These are phyloP conservation scores for Calonectria pteridis DNA, from an alignment of 2,329 filamentous ascomycete genomes.

Conservation along the genomic window DNA sequence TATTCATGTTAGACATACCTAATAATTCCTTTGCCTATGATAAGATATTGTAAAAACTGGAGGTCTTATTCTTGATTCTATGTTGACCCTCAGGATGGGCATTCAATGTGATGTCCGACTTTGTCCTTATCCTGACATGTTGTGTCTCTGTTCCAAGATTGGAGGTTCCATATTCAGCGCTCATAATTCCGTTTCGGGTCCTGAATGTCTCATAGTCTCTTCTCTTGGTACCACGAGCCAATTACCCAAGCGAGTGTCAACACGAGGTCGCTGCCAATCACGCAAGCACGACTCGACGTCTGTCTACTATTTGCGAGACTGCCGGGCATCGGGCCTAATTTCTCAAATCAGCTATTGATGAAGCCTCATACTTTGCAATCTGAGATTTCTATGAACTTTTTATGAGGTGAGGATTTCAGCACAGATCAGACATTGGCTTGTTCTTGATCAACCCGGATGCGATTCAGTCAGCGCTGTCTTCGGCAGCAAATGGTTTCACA, in stretches of 20 bases:
- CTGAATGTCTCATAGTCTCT: not conserved
- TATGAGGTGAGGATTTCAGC: not conserved
- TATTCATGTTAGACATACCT: not conserved
- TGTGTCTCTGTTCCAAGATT: not conserved
- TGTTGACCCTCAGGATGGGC: not conserved
- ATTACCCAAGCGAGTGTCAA: not conserved
- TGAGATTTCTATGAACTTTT: not conserved
- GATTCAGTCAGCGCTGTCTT: not conserved
- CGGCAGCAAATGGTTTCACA: not conserved
- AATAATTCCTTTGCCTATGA: not conserved
- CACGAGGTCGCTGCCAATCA: too few relatives aligned
- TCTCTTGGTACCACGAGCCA: not conserved
- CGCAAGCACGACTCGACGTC: not conserved
- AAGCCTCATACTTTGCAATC: not conserved
- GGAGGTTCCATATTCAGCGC: not conserved
- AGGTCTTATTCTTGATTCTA: not conserved
- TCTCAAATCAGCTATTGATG: not conserved
- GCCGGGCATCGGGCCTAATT: not conserved
- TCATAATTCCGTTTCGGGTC: not conserved
- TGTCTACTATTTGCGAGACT: not conserved
- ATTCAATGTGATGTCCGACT: not conserved
- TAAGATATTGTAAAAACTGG: not conserved
- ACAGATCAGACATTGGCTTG: not conserved
- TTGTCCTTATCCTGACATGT: not conserved
- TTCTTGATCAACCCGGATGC: not conserved